A percentile compares a stretch with the other conserved stretches of the same genome.
Conservation (phyloP, 2,329 filamentous ascomycete species). For the Aquanectria penicillioides region DNA sequence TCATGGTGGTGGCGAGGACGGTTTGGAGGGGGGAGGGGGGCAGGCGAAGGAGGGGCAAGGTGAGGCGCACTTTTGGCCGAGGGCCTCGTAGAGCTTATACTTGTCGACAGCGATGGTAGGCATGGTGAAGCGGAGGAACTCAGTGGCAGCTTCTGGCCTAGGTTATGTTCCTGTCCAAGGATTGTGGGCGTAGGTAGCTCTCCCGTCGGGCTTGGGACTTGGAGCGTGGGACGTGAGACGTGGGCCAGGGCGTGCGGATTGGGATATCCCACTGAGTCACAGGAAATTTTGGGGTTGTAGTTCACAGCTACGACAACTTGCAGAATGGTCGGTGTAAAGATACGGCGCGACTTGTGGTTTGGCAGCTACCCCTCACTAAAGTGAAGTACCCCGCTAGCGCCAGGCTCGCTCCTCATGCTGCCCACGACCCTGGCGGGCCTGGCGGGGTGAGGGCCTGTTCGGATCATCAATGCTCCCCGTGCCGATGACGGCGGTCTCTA, state of each 20-base stretch:
- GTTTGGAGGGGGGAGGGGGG: conserved; percentile 31
- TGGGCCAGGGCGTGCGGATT: conserved; percentile 32
- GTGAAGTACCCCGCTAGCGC: conserved; percentile 32
- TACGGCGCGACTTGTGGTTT: conserved; percentile 3
- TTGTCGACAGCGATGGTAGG: conserved; percentile 98
- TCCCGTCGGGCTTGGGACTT: conserved; percentile 30
- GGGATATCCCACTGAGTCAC: conserved; percentile 57
- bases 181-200: conserved; percentile 31
- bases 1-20: conserved; percentile 26
- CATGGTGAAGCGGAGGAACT: conserved; percentile 64
- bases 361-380: conserved; percentile 1
- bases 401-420: no score
- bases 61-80: conserved; percentile 78
- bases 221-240: conserved; percentile 29
- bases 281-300: conserved; percentile 50
- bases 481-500: conserved; percentile 9
- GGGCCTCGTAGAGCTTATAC: conserved; percentile 91
- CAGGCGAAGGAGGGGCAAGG: conserved; percentile 33
- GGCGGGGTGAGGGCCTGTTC: conserved; percentile 38
- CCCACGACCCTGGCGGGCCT: conserved; percentile 28
- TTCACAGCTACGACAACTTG: conserved; percentile 19
- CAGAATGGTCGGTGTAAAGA: not conserved
- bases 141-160: conserved; percentile 39
- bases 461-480: conserved; percentile 46
- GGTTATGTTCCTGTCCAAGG: conserved; percentile 29